Evolutionary conservation across 73 alveolate genomes (phyloP), one percentile per base, ranked within the genome.

Genomic region (Blepharisma japonicum): DNA sequence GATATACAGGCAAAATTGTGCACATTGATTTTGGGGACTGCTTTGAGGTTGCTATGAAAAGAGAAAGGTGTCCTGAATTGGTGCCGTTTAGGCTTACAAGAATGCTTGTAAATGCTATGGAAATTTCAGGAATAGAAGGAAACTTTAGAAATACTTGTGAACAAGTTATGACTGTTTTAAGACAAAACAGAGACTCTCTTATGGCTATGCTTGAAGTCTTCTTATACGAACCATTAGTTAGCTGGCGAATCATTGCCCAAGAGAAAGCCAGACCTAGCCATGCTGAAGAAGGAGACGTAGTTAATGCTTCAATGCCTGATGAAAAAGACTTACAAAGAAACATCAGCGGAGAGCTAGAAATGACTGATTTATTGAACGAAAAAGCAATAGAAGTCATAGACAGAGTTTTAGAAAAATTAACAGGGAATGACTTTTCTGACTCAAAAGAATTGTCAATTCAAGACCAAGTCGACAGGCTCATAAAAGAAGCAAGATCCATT

Each of bases 11-110:
- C 6, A 97, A 97, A 79, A 85, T 95, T 20, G 93, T 97, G 25
- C 99, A 97, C 87, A 97, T 97, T 77, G 99, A 97, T 85, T 97
- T 97, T 71, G 99, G 99, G 32, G 99, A 96, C 82, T 91, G 99
- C 79, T 97, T 97, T 85, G 99, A 84, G 76, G 98, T 97, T 7
- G 99, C 99, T 21, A 93, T 92, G 98, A 88, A 89, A 84, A 93
- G 99, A 85, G 98, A 96, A 71, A 95, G 89, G 84, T 91, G 92
- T 89, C 99, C 99, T 0, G 99, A 98, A 82, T 84, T 87, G 84
- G 96, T 96, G 25, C 99, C 99, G 5, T 98, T 96, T 84, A 89
- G 99, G 78, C 85, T 98, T 49, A 96, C 99, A 67, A 94, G 99
- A 86, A 97, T 97, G 99, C 87, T 95, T n/a, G 94, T 97, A 39